Base-by-base conservation (phyloP, 1,284 basidiomycete species). In the Ceratobasidium sp. region DNA sequence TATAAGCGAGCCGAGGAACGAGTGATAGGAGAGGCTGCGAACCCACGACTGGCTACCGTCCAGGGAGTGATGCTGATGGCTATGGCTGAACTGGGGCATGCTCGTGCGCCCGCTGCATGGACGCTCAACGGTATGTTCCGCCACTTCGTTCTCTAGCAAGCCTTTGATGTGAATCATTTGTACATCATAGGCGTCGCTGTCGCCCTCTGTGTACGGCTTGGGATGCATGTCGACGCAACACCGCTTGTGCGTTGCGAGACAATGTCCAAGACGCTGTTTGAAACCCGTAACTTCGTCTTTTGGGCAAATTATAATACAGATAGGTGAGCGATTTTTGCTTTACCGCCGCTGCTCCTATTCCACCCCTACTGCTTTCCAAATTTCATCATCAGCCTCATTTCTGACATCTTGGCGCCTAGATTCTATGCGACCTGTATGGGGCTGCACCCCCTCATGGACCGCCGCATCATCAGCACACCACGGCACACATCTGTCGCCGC, bases 201-300 rank as follows among this genome's bases (percentile, higher is more conserved):
- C 35, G 55, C 55, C 32, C 38, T 38, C 18, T 58, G 30, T 58
- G 32, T 58, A 18, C 55, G 55, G 32, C 35, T 58, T 35, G 55
- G 55, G 16, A 58, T 58, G 55, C 32, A 58, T 26, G 35, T 58
- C n/a, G 55, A 58, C 38, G 55, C 55, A 14, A 35, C 55, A 38
- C 55, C 55, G 18, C 55, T 58, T 38, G 55, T 58, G 8, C 55
- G 55, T n/a, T n/a, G 32, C n/a, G 32, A 18, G 2, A 28, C 11
- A 3, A 58, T 58, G 55, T 58, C 55, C n/a, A 58, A 35, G 55
- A 35, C 30, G 11, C 35, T 58, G 32, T 58, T 58, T 58, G 55
- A 58, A 38, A 38, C 28, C 18, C 55, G 55, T 9, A 58, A 58
- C 35, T 58, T 58, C 35, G 55, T 58, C 2, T 58, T 58, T 38